Base-by-base conservation (phyloP, 176 grass and related monocot genomes). In the Aegilops speltoides region DNA sequence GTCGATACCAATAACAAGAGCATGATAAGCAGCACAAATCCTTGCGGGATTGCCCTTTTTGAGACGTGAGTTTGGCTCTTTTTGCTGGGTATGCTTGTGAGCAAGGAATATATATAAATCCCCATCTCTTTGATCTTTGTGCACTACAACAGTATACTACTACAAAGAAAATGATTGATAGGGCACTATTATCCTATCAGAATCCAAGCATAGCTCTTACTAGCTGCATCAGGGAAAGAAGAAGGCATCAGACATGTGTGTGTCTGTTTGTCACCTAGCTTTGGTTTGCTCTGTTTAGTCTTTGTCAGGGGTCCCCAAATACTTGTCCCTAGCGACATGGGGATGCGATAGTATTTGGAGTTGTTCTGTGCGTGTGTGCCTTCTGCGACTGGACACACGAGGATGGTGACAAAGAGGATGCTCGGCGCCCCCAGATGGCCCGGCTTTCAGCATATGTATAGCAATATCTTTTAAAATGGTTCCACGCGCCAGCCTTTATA, bases 241-340 rank as follows among this genome's bases (percentile, higher is more conserved):
- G 68, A 50, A 9, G 43, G 57, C 82, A 83, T 48, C 71, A 77
- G 40, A 29, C 82, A 82, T 77, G 82, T 81, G 85, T 62, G 85
- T 77, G 77, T 63, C 20, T 71, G 52, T 23, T 88, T 91, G 86
- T 91, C 89, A 78, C 19, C 34, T 91, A 82, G 82, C 77, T 88
- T 40, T 15, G 82, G 77, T 88, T 84, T 91, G n/a, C 12, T 91
- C 82, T 82, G 89, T 71, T 88, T 88, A 32, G 62, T 82, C 82
- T 60, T 77, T 71, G 82, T 80, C 81, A 5, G 52, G 48, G 62
- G 78, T 65, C 77, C 69, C 64, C 82, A 82, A 88, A 72, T 79
- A 29, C 52, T 72, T 91, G 89, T 91, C 86, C 46, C 82, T 88
- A 82, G 70, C 70, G 76, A 4, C 81, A 63, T 75, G 81, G 76